These are phyloP conservation scores for Zygoascus ofunaensis DNA, from an alignment of 805 yeast species.

Conservation along the genomic window DNA sequence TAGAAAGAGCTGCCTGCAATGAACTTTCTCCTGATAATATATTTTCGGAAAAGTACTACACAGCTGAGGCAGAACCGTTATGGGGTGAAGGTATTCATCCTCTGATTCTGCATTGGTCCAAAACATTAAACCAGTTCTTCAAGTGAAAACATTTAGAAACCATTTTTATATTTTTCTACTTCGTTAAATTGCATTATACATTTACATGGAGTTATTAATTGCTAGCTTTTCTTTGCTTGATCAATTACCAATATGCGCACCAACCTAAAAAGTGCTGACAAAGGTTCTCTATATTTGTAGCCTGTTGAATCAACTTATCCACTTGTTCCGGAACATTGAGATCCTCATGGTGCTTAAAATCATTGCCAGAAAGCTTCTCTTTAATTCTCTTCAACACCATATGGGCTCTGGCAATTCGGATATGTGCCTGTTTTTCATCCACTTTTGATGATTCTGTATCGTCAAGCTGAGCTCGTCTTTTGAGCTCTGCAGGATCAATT, in stretches of 20 bases:
- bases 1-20: slow-evolving; percentile 26
- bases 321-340: slow-evolving; percentile 84
- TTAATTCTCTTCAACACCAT: slow-evolving; percentile 82
- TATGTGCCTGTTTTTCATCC: slow-evolving; percentile 56
- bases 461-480: slow-evolving; percentile 65
- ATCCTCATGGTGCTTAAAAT: slow-evolving; percentile 62
- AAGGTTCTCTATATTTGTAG: slow-evolving; percentile 89
- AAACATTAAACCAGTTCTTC: slow-evolving; percentile 1
- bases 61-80: slow-evolving; percentile 26
- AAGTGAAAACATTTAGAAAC: too few relatives aligned
- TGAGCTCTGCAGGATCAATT: slow-evolving; percentile 57
- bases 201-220: too few relatives aligned
- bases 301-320: slow-evolving; percentile 87
- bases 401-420: slow-evolving; percentile 83
- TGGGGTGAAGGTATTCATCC: slow-evolving; percentile 29
- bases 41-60: slow-evolving; percentile 46
- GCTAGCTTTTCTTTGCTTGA: too few relatives aligned
- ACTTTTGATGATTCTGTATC: slow-evolving; percentile 66
- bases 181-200: too few relatives aligned
- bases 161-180: too few relatives aligned
- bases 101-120: slow-evolving; percentile 40
- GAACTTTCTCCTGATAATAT: slow-evolving; percentile 56
- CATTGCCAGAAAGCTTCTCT: slow-evolving; percentile 90
- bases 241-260: slow-evolving; percentile 93
- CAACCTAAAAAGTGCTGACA: slow-evolving; percentile 98